These are phyloP conservation scores for Bipolaris cookei DNA, from an alignment of 2,329 filamentous ascomycete species.

Conservation along the genomic window DNA sequence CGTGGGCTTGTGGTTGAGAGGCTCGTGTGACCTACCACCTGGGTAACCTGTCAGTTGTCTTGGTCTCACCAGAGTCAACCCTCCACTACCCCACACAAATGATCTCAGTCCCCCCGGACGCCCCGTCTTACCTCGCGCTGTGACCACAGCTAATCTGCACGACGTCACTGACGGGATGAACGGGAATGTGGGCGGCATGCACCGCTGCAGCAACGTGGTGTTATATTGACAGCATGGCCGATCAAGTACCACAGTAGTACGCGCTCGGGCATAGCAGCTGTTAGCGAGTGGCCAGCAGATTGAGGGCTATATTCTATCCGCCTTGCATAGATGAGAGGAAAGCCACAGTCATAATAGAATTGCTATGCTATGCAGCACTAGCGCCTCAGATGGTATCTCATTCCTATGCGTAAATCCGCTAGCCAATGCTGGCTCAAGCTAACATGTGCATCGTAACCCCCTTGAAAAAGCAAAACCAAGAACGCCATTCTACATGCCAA, in stretches of 20 bases:
- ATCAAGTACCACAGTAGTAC: neutral
- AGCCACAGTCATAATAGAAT: neutral
- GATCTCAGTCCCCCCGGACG: neutral
- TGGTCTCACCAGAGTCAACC: conserved; percentile 10
- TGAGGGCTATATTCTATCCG: too few relatives aligned
- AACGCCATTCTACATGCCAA: conserved; percentile 8
- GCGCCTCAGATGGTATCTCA: neutral
- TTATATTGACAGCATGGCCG: neutral
- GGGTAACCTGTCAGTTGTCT: conserved; percentile 17
- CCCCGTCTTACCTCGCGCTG: conserved; percentile 16
- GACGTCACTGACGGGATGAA: conserved; percentile 3
- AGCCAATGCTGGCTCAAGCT: neutral
- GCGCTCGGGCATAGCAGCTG: neutral
- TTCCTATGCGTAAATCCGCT: neutral
- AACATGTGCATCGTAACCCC: neutral
- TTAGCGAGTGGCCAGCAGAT: neutral
- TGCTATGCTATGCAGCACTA: neutral
- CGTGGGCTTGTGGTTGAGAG: conserved; percentile 7
- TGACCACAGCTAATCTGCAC: conserved; percentile 23
- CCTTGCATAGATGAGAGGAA: too few relatives aligned
- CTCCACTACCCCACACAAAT: conserved; percentile 13
- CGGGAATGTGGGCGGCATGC: neutral
- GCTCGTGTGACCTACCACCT: conserved; percentile 5
- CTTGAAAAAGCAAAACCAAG: neutral
- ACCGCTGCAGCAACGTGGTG: neutral